These are phyloP conservation scores for Cladophialophora exuberans DNA, from an alignment of 2,329 filamentous ascomycete genomes.

Conservation along the genomic window DNA sequence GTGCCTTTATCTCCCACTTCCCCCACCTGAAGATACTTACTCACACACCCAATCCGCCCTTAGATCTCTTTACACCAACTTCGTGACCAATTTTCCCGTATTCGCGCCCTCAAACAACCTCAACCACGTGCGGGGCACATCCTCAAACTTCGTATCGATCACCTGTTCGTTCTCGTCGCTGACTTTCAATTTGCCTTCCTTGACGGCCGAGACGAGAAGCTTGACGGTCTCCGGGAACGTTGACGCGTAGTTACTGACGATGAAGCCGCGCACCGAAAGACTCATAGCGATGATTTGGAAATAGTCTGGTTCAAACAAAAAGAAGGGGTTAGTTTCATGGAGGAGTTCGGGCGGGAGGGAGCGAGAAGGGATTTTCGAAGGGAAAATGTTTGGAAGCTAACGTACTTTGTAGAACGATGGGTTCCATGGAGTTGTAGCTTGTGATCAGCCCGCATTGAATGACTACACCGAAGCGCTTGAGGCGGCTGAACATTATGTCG, in stretches of 20 bases:
- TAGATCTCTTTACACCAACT: conserved; percentile 19
- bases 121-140: conserved; percentile 58
- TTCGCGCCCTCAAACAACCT: conserved; percentile 70
- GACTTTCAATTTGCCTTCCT: conserved; percentile 67
- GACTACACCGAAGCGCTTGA: conserved; percentile 23
- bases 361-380: not conserved
- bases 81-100: conserved; percentile 60
- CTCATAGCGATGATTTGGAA: conserved; percentile 54
- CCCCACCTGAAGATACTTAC: too few relatives aligned
- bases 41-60: too few relatives aligned
- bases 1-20: too few relatives aligned
- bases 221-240: conserved; percentile 59
- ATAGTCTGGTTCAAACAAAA: conserved; percentile 39
- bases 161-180: conserved; percentile 55
- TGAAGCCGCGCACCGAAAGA: conserved; percentile 32
- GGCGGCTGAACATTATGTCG: conserved; percentile 27
- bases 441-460: conserved; percentile 67
- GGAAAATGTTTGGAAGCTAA: not conserved
- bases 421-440: conserved; percentile 31
- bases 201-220: conserved; percentile 73
- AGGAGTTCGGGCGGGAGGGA: not conserved
- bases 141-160: conserved; percentile 46
- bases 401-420: conserved; percentile 29
- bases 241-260: conserved; percentile 62
- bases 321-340: not conserved